These are phyloP conservation scores for Coemansia guatemalensis DNA, from an alignment of 192 early-diverging fungal genomes.

Conservation along the genomic window DNA sequence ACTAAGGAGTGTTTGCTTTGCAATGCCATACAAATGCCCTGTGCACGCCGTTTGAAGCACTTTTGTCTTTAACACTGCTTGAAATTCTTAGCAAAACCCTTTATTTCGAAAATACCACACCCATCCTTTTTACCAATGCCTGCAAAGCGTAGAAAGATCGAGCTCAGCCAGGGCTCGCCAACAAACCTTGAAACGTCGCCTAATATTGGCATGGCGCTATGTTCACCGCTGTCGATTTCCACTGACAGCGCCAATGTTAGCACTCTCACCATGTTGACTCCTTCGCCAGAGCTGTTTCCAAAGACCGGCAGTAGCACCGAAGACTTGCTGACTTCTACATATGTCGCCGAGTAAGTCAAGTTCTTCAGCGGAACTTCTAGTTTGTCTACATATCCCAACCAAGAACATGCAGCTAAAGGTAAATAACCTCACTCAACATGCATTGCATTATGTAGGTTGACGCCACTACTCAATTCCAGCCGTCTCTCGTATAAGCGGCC, in stretches of 20 bases:
- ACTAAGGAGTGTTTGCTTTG: no score
- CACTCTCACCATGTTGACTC: slow-evolving; percentile 15
- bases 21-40: no score
- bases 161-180: neutral
- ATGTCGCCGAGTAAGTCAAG: slow-evolving; percentile 5
- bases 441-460: slow-evolving; percentile 5
- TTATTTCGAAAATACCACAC: neutral
- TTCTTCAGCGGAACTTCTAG: no score
- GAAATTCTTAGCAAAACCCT: no score
- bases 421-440: no score
- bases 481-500: neutral
- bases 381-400: no score
- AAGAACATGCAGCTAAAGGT: no score
- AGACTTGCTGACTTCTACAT: slow-evolving; percentile 8
- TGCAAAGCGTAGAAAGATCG: slow-evolving; percentile 7
- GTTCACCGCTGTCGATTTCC: slow-evolving; percentile 18
- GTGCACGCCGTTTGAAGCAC: no score
- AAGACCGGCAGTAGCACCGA: slow-evolving; percentile 10
- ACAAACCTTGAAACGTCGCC: slow-evolving; percentile 20
- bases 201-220: slow-evolving; percentile 16
- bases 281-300: slow-evolving; percentile 14
- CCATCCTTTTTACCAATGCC: neutral
- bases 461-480: neutral
- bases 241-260: slow-evolving; percentile 11
- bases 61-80: no score